phyloP scores from a whole-genome alignment of 768 basidiomycete genomes.

The Trametes gibbosa region DNA sequence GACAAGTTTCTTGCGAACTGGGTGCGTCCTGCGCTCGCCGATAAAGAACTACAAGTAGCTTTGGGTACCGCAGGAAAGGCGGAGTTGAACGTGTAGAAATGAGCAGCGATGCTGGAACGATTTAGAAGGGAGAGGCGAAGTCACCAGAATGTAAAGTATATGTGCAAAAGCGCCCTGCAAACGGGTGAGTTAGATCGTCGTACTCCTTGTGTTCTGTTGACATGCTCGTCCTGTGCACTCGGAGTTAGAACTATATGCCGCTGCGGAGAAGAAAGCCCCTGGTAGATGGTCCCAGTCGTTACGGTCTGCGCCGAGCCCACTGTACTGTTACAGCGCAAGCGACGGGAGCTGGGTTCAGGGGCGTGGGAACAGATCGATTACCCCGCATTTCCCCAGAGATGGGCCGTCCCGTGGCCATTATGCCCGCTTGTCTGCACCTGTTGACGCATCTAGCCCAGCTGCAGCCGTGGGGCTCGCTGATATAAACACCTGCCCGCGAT shows the following conservation, averaged over 20 bases:
- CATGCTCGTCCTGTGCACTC: neutral
- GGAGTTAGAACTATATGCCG: neutral
- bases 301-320: too few species aligned
- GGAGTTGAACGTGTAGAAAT: constrained; percentile 54
- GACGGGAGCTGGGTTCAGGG: neutral
- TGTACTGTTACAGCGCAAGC: too few species aligned
- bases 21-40: constrained; percentile 80
- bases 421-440: neutral
- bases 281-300: too few species aligned
- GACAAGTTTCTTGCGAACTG: constrained; percentile 83
- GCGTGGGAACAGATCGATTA: constrained; percentile 6
- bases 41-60: constrained; percentile 51
- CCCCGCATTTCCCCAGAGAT: constrained; percentile 16
- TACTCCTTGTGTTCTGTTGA: neutral
- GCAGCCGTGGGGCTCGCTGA: constrained; percentile 12
- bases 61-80: constrained; percentile 53
- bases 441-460: neutral
- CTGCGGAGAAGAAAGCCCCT: neutral
- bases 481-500: constrained; percentile 1
- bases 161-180: neutral
- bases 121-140: neutral
- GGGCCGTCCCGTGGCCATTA: neutral
- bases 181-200: neutral
- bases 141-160: neutral
- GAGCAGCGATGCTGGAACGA: neutral